Evolutionary conservation across 2,329 filamentous ascomycete genomes (phyloP).

Genomic region (Fusarium verrucosum): DNA sequence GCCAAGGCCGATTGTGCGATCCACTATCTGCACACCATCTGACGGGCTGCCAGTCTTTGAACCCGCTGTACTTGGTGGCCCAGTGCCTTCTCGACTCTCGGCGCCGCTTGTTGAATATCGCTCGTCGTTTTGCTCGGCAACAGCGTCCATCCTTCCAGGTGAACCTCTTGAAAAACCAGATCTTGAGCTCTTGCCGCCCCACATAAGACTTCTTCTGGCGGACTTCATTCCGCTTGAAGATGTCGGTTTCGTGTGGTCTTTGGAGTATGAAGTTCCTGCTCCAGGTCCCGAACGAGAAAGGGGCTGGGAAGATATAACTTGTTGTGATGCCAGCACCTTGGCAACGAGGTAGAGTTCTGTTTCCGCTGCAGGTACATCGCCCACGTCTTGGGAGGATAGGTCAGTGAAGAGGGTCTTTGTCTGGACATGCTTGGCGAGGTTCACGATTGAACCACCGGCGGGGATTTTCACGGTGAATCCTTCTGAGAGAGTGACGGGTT

Average conservation of each 20-base stretch:
- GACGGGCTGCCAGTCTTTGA: constrained; percentile 51
- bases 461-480: constrained; percentile 82
- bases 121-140: constrained; percentile 62
- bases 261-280: constrained; percentile 53
- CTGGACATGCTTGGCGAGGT: constrained; percentile 70
- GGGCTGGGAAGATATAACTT: constrained; percentile 57
- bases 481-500: constrained; percentile 78
- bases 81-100: constrained; percentile 57
- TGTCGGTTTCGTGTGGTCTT: constrained; percentile 59
- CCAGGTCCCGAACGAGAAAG: constrained; percentile 62
- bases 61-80: constrained; percentile 65
- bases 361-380: constrained; percentile 68
- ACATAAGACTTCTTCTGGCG: constrained; percentile 74
- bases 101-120: constrained; percentile 49
- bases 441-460: constrained; percentile 74
- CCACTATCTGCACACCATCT: constrained; percentile 45
- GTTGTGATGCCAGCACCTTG: constrained; percentile 73
- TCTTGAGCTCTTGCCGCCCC: constrained; percentile 68
- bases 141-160: constrained; percentile 60
- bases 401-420: constrained; percentile 90
- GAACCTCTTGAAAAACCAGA: constrained; percentile 64
- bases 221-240: constrained; percentile 62
- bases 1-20: constrained; percentile 78
- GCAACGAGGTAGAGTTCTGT: constrained; percentile 85
- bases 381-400: constrained; percentile 78